phyloP scores from a whole-genome alignment of 305 asterid genomes.

The Solanum hybrid region DNA sequence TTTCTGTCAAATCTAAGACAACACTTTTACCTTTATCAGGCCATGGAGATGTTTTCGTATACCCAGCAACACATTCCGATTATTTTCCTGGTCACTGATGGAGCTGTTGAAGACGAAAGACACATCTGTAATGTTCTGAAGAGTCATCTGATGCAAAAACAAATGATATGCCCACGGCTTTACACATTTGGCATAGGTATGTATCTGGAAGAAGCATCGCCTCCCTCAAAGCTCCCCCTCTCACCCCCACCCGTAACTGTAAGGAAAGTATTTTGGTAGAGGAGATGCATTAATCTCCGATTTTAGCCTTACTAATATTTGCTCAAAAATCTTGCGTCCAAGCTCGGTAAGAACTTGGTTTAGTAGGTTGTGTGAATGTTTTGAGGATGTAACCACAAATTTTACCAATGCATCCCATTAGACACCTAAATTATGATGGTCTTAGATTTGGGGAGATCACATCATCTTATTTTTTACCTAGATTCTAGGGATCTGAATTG shows the following conservation, averaged over 20 bases:
- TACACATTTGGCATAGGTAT: conserved; percentile 72
- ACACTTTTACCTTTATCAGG: conserved; percentile 39
- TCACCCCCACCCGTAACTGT: not conserved
- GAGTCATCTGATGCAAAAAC: conserved; percentile 29
- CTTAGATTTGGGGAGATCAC: not conserved
- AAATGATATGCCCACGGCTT: conserved; percentile 47
- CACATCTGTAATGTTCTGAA: conserved; percentile 51
- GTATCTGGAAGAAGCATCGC: not conserved
- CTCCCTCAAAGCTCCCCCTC: not conserved
- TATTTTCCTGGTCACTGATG: conserved; percentile 74
- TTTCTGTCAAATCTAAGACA: conserved; percentile 13
- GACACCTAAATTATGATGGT: not conserved
- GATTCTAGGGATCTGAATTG: not conserved
- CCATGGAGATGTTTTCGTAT: conserved; percentile 53
- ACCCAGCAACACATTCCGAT: conserved; percentile 39
- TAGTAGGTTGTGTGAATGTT: not conserved
- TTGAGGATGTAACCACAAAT: not conserved
- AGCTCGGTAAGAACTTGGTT: not conserved
- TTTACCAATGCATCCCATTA: not conserved
- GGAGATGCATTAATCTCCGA: not conserved
- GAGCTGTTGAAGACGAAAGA: conserved; percentile 79
- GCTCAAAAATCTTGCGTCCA: not conserved
- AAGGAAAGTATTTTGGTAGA: not conserved
- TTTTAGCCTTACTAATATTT: not conserved
- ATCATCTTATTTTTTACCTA: not conserved